These are phyloP conservation scores for Xylaria telfairii DNA, from an alignment of 495 filamentous ascomycete genomes.

Conservation along the genomic window DNA sequence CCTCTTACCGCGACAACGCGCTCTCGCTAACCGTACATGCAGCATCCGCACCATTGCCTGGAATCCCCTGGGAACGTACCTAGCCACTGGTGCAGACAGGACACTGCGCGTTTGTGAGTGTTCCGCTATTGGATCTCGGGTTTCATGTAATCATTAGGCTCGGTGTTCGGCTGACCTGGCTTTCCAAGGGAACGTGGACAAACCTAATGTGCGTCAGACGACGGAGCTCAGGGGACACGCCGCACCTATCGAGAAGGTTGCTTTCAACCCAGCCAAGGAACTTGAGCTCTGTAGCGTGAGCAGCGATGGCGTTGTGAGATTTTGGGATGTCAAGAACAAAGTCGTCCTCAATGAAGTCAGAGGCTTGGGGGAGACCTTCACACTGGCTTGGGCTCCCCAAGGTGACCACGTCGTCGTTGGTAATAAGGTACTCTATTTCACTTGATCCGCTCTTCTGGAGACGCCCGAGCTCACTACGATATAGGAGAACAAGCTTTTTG, in stretches of 20 bases:
- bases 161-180: slow-evolving; percentile 14
- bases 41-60: slow-evolving; percentile 78
- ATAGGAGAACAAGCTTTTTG: slow-evolving; percentile 74
- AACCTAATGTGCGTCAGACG: slow-evolving; percentile 76
- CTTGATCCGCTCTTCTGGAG: slow-evolving; percentile 15
- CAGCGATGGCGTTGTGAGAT: slow-evolving; percentile 80
- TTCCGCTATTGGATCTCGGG: neutral
- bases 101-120: slow-evolving; percentile 73
- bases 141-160: neutral
- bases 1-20: neutral
- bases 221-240: slow-evolving; percentile 86
- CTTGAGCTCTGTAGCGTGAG: slow-evolving; percentile 87
- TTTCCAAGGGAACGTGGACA: slow-evolving; percentile 78
- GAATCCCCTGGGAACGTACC: slow-evolving; percentile 84
- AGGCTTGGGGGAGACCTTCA: slow-evolving; percentile 82
- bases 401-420: slow-evolving; percentile 83
- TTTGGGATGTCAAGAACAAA: slow-evolving; percentile 93
- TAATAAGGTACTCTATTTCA: slow-evolving; percentile 65
- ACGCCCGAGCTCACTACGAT: slow-evolving; percentile 4
- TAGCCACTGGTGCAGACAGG: slow-evolving; percentile 85
- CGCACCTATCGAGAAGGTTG: slow-evolving; percentile 79
- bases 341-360: slow-evolving; percentile 77
- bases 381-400: slow-evolving; percentile 86
- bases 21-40: slow-evolving; percentile 4
- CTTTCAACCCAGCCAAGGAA: slow-evolving; percentile 88